These are phyloP conservation scores for Ilyonectria sp. DNA, from an alignment of 2,329 filamentous ascomycete genomes.

Conservation along the genomic window DNA sequence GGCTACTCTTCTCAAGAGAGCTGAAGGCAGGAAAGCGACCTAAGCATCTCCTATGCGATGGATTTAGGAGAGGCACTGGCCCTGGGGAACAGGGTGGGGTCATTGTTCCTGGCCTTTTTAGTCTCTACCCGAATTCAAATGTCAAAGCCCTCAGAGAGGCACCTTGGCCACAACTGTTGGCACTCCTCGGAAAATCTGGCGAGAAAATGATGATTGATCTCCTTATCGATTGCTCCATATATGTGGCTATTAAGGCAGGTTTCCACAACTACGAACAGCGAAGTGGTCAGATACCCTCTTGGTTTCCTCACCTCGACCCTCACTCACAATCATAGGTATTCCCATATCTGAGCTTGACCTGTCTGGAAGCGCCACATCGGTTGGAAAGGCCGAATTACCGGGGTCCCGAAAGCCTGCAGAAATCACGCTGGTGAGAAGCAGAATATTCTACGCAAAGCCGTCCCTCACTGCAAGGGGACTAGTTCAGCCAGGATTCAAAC, in stretches of 20 bases:
- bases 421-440: slow-evolving; percentile 83
- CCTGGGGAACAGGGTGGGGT: slow-evolving; percentile 52
- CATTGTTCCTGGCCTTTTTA: slow-evolving; percentile 76
- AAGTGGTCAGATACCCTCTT: slow-evolving; percentile 70
- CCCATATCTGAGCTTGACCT: slow-evolving; percentile 65
- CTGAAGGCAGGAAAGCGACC: slow-evolving; percentile 65
- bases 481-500: slow-evolving; percentile 82
- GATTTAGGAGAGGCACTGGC: slow-evolving; percentile 72
- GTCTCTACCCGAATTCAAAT: slow-evolving; percentile 77
- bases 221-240: slow-evolving; percentile 84
- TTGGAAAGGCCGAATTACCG: slow-evolving; percentile 2
- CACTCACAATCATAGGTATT: slow-evolving; percentile 55
- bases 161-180: slow-evolving; percentile 83
- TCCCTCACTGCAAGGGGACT: slow-evolving; percentile 77
- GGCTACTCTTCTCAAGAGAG: slow-evolving; percentile 78
- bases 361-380: slow-evolving; percentile 36
- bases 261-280: slow-evolving; percentile 82
- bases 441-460: slow-evolving; percentile 89
- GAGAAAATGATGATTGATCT: slow-evolving; percentile 85
- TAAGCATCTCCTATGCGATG: slow-evolving; percentile 86
- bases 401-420: slow-evolving; percentile 61
- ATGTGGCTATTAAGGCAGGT: slow-evolving; percentile 72
- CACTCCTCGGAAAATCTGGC: slow-evolving; percentile 81
- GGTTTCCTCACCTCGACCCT: background rate
- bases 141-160: slow-evolving; percentile 76